Percentiles rank a stretch among this genome's conserved stretches.
These are phyloP conservation scores for Dactylella cylindrospora DNA, from an alignment of 2,329 filamentous ascomycete genomes.

Conservation along the genomic window DNA sequence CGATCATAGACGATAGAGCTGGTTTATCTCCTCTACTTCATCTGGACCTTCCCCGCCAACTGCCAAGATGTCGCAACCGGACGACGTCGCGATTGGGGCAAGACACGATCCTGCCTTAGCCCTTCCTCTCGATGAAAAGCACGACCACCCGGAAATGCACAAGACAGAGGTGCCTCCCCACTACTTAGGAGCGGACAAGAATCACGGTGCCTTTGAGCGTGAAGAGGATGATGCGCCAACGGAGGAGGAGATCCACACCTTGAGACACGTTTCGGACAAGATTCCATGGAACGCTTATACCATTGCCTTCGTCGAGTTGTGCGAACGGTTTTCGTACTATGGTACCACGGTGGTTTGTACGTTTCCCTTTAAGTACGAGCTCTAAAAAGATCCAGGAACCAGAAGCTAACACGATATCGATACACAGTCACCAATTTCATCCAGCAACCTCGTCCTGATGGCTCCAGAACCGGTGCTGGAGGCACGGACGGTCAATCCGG, in stretches of 20 bases:
- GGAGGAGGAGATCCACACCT: conserved; percentile 63
- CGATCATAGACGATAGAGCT: conserved; percentile 6
- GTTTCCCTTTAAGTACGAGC: no score
- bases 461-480: conserved; percentile 60
- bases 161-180: conserved; percentile 21
- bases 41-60: conserved; percentile 1
- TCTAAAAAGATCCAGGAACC: no score
- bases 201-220: conserved; percentile 38
- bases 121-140: conserved; percentile 46
- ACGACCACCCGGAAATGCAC: conserved; percentile 33
- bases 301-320: conserved; percentile 71
- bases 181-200: conserved; percentile 29
- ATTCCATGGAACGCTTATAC: conserved; percentile 69
- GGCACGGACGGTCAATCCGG: conserved; percentile 55
- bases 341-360: conserved; percentile 67
- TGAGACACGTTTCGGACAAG: conserved; percentile 65
- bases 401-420: conserved; percentile 9
- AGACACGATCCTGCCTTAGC: conserved; percentile 47
- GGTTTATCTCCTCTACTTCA: conserved; percentile 10
- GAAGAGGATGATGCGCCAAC: conserved; percentile 58
- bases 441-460: conserved; percentile 59
- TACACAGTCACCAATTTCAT: conserved; percentile 63
- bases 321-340: conserved; percentile 77
- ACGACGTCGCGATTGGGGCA: conserved; percentile 46
- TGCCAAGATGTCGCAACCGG: conserved; percentile 42